Evolutionary conservation across 2,329 filamentous ascomycete genomes (phyloP).

Genomic region (Knoxdaviesia proteae): DNA sequence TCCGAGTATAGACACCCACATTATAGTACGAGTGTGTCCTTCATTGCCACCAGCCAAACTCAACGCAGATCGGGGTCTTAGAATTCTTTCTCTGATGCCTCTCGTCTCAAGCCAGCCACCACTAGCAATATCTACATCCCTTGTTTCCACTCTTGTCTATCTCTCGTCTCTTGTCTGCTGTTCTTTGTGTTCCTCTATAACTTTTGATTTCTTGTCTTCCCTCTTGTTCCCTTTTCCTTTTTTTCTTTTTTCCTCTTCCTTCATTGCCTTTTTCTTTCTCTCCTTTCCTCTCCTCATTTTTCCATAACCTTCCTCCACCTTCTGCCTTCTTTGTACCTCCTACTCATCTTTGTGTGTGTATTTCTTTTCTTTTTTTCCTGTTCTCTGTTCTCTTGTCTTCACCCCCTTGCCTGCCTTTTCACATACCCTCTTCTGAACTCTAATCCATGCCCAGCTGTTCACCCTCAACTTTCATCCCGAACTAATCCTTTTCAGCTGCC

Average conservation of each 20-base stretch:
- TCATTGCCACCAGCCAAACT: too few relatives aligned
- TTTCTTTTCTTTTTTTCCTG: constrained; percentile 1
- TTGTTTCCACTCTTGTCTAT: too few relatives aligned
- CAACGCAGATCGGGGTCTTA: too few relatives aligned
- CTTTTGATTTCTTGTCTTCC: constrained; percentile 12
- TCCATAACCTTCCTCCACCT: neutral
- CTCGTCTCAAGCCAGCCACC: too few relatives aligned
- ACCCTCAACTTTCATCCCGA: neutral
- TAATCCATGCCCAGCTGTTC: too few relatives aligned
- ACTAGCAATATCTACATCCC: too few relatives aligned
- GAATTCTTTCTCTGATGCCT: too few relatives aligned
- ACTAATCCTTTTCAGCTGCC: neutral
- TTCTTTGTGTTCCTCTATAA: too few relatives aligned
- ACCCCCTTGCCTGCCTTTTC: neutral
- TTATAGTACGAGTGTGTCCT: too few relatives aligned
- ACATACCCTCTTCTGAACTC: neutral
- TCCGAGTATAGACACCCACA: too few relatives aligned
- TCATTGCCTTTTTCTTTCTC: neutral
- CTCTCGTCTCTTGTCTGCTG: too few relatives aligned
- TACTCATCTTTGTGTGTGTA: neutral
- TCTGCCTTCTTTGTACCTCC: neutral
- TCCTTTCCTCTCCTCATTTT: neutral
- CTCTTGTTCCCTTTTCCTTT: neutral
- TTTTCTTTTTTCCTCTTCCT: neutral
- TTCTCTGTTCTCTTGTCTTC: neutral